Conservation (phyloP, 2,329 filamentous ascomycete species). For the Rasamsonia emersonii region DNA sequence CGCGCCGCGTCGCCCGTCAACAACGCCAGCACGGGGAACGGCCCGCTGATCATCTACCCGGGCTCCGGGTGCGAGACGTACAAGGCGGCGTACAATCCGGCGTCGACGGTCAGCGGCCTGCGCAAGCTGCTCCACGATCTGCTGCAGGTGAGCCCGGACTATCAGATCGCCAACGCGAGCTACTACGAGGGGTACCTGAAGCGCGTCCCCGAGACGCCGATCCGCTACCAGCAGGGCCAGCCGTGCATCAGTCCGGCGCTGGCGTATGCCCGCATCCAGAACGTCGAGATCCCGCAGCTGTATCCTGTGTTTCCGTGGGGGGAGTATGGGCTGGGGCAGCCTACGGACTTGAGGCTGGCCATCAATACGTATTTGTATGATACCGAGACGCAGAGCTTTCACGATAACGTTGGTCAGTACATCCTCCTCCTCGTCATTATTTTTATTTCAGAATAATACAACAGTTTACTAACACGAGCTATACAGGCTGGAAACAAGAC, state of each 20-base stretch:
- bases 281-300: background rate
- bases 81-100: conserved; percentile 1
- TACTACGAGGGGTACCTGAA: background rate
- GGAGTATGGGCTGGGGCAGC: conserved; percentile 3
- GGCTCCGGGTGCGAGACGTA: conserved; percentile 3
- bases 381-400: background rate
- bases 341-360: conserved; percentile 1
- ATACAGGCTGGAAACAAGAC: conserved; percentile 2
- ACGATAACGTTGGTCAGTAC: background rate
- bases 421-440: too few relatives aligned
- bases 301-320: conserved; percentile 3
- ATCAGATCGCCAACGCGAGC: background rate
- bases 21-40: too few relatives aligned
- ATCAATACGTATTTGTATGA: conserved; percentile 3
- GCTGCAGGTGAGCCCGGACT: background rate
- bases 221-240: background rate
- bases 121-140: conserved; percentile 2
- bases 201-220: background rate
- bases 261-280: background rate
- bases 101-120: conserved; percentile 2
- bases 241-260: conserved; percentile 1
- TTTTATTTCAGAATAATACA: too few relatives aligned
- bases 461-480: too few relatives aligned
- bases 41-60: conserved; percentile 2
- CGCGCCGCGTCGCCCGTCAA: too few relatives aligned